Base-by-base conservation (phyloP, 495 filamentous ascomycete genomes). In the Umbilicaria muhlenbergii region DNA sequence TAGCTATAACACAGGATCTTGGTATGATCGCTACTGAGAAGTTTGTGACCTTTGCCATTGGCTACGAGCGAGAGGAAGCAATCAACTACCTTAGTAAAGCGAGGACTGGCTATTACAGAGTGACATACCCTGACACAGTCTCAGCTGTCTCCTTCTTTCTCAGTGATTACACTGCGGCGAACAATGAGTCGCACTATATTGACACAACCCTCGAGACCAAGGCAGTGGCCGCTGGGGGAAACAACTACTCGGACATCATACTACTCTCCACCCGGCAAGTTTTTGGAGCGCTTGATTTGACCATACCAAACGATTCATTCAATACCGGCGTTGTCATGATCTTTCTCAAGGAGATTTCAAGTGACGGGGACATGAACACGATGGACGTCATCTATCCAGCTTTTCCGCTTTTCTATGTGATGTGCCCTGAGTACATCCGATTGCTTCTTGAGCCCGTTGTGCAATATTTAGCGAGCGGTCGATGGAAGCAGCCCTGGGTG, bases 281-380 rank as follows among this genome's bases (percentile, higher is more conserved):
- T n/a, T 71, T 64, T 43, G 69, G 64, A 40, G 66, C 61, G 8
- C 64, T 68, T 40, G 69, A 71, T 24, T 32, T 71, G 32, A 67
- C 60, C 0, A 65, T 71, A 21, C 58, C 66, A 5, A 49, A 56
- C 11, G 56, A 62, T 32, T 63, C 66, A 28, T 64, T 61, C 11
- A 58, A 64, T 47, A 66, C 62, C 11, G 54, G 53, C 32, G 57
- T 62, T 42, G 55, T 61, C 34, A 53, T 74, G 45, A 60, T 66
- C 11, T 75, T 72, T 39, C 54, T 73, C 45, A 73, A 75, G 44
- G 69, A 73, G 50, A 64, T 73, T 19, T 68, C 63, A 7, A 69
- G 62, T 24, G 60, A 75, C 45, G 70, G 69, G 8, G 70, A 73
- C 41, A 51, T 70, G 39, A 73, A 73, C 42, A 74, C 69, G 2